Percentiles rank a stretch among this genome's conserved stretches.
Evolutionary conservation across 2,329 filamentous ascomycete species (phyloP).

Genomic region (Penicillium sumatraense): DNA sequence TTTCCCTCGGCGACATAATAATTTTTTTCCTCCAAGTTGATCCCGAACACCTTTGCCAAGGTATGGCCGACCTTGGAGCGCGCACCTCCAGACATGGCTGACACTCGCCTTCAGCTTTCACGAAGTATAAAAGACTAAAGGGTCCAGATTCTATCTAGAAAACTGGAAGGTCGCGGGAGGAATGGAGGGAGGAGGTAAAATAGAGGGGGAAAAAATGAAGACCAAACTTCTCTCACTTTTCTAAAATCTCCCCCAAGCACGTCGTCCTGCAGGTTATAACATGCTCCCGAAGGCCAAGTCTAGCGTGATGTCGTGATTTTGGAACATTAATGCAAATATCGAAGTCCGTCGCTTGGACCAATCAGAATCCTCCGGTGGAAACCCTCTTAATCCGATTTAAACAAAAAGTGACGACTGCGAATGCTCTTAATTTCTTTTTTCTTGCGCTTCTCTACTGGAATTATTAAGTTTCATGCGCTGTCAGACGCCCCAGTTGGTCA

Average conservation of each 20-base stretch:
- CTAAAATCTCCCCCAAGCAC: neutral
- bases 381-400: neutral
- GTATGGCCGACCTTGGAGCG: neutral
- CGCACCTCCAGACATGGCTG: neutral
- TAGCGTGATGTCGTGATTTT: constrained; percentile 6
- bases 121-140: neutral
- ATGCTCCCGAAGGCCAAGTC: neutral
- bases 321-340: constrained; percentile 4
- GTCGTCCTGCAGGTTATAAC: neutral
- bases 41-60: neutral
- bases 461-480: neutral
- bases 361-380: neutral
- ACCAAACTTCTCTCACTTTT: neutral
- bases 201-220: neutral
- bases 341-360: neutral
- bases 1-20: neutral
- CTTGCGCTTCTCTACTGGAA: neutral
- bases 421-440: neutral
- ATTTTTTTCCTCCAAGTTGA: neutral
- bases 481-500: neutral
- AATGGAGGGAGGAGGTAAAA: neutral
- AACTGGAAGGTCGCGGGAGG: neutral
- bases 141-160: neutral
- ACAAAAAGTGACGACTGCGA: neutral
- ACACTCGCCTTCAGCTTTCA: neutral